Conservation (phyloP, 805 yeast species). For the Yarrowia keelungensis region DNA sequence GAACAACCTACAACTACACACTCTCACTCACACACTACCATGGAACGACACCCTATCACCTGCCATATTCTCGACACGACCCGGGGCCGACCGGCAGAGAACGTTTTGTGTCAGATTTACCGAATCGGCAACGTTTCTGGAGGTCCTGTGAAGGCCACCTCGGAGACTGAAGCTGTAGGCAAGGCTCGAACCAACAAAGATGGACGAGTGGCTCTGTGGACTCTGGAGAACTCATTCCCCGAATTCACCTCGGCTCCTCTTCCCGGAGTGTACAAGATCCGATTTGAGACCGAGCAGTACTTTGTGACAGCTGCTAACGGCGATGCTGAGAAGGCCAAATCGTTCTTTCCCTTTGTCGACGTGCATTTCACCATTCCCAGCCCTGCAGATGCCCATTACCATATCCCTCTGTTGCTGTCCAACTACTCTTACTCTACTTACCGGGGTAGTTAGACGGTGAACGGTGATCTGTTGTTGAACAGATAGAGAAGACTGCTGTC, state of each 20-base stretch:
- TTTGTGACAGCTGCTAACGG: slow-evolving; percentile 50
- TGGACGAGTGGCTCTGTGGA: slow-evolving; percentile 81
- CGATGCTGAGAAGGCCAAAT: slow-evolving; percentile 44
- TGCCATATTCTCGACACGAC: slow-evolving; percentile 91
- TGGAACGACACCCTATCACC: slow-evolving; percentile 66
- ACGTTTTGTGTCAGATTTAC: slow-evolving; percentile 66
- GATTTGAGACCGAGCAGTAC: slow-evolving; percentile 77
- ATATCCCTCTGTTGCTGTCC: slow-evolving; percentile 83
- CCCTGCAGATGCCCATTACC: slow-evolving; percentile 83
- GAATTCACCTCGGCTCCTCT: slow-evolving; percentile 53
- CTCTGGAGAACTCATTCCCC: slow-evolving; percentile 42
- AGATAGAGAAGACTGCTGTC: no score
- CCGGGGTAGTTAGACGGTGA: slow-evolving; percentile 67
- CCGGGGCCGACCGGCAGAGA: slow-evolving; percentile 78
- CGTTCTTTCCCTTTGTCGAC: slow-evolving; percentile 87
- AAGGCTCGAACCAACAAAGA: slow-evolving; percentile 74
- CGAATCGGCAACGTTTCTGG: slow-evolving; percentile 42
- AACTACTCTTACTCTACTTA: slow-evolving; percentile 91
- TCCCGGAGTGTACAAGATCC: slow-evolving; percentile 75
- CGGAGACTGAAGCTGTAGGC: slow-evolving; percentile 60
- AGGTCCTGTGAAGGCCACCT: slow-evolving; percentile 41
- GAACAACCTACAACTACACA: background rate
- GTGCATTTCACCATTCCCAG: slow-evolving; percentile 70
- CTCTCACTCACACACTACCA: slow-evolving; percentile 16
- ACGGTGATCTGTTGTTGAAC: no score